Base-by-base conservation (phyloP, 768 basidiomycete genomes). In the Filobasidium wieringae region DNA sequence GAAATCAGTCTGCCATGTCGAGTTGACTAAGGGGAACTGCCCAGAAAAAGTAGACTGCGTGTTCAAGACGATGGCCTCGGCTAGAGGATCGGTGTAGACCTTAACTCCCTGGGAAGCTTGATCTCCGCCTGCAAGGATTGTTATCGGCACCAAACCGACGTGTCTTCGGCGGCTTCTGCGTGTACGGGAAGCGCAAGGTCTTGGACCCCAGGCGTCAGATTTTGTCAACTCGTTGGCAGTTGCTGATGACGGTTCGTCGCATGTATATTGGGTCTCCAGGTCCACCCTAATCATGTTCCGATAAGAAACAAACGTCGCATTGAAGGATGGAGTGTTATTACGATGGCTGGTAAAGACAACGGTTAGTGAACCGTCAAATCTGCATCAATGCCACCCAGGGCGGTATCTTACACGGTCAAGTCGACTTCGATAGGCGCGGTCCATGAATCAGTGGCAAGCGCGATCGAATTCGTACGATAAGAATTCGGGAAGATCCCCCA, bases 21-120 rank as follows among this genome's bases (percentile, higher is more conserved):
- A 40, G 37, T 40, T 40, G 37, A 40, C 37, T 22, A 40, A 22
- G 22, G 37, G 37, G 37, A 4, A 40, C 11, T 40, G 37, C 4
- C 37, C 37, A 22, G 37, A 17, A 22, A 17, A 40, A 40, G 22
- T 22, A 4, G 11, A 15, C 17, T 40, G 17, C 5, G 37, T 22
- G 37, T 22, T 40, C 11, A 54, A n/a, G 5, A 54, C 53, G 39
- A 54, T 54, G 24, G 34, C 37, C 39, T 54, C 40, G 7, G 53
- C 53, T 12, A 17, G 15, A 22, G 53, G 53, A 24, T 40, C 36
- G 27, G 22, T 54, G 29, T 54, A 54, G 26, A 26, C 34, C 36
- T 24, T 41, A 29, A 54, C 19, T 4, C 17, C 26, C 9, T n/a
- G 12, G 17, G 53, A 40, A 17, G 53, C 24, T 8, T 54, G 37